phyloP scores from a whole-genome alignment of 768 basidiomycete species.

The Lactarius akahatsu region DNA sequence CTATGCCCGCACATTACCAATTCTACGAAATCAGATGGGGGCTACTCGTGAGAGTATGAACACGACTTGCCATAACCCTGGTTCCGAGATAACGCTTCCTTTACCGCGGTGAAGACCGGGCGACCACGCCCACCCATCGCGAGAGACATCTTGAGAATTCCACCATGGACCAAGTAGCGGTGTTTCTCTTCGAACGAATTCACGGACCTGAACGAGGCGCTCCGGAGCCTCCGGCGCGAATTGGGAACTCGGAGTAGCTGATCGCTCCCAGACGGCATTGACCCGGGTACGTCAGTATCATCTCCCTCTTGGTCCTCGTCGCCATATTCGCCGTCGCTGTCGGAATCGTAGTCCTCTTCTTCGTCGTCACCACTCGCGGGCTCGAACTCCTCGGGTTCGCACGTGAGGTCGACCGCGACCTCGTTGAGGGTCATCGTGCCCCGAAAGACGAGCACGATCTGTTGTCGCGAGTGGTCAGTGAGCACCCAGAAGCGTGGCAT shows the following conservation, averaged over 20 bases:
- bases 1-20: slow-evolving; percentile 81
- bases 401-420: slow-evolving; percentile 81
- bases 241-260: background rate
- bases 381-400: slow-evolving; percentile 67
- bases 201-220: slow-evolving; percentile 26
- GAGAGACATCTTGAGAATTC: slow-evolving; percentile 76
- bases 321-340: slow-evolving; percentile 28
- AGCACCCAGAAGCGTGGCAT: slow-evolving; percentile 88
- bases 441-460: slow-evolving; percentile 66
- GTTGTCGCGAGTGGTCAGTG: slow-evolving; percentile 70
- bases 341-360: slow-evolving; percentile 9
- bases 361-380: slow-evolving; percentile 35
- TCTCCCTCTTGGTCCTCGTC: slow-evolving; percentile 28
- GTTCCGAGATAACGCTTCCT: slow-evolving; percentile 65
- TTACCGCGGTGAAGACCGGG: slow-evolving; percentile 74
- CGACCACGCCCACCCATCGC: slow-evolving; percentile 76
- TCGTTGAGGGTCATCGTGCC: slow-evolving; percentile 86
- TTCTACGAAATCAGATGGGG: slow-evolving; percentile 40
- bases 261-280: background rate
- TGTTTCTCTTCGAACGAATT: slow-evolving; percentile 31
- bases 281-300: slow-evolving; percentile 2
- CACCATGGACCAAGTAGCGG: slow-evolving; percentile 69
- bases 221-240: slow-evolving; percentile 15
- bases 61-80: slow-evolving; percentile 62
- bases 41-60: background rate